Evolutionary conservation across 192 early-diverging fungal genomes (phyloP).

Genomic region (Polychytrium aggregatum): DNA sequence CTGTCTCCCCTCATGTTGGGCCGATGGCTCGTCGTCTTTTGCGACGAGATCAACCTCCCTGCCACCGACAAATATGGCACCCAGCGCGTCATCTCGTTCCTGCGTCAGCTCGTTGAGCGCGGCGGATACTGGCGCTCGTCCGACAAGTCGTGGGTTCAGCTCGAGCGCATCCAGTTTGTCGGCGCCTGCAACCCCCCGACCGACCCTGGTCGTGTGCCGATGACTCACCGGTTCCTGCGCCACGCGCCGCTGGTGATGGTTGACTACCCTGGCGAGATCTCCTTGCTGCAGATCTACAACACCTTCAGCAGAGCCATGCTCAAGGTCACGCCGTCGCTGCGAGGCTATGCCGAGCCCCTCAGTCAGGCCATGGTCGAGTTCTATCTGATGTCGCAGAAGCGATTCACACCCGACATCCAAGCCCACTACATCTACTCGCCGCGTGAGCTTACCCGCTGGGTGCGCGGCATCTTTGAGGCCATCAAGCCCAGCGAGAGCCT

Average conservation of each 20-base stretch:
- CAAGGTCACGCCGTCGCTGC: conserved; percentile 79
- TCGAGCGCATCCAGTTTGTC: conserved; percentile 98
- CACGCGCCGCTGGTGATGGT: conserved; percentile 96
- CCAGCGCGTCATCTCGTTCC: conserved; percentile 92
- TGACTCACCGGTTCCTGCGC: conserved; percentile 92
- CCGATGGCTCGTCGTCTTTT: conserved; percentile 97
- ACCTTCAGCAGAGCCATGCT: conserved; percentile 88
- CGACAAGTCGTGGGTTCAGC: conserved; percentile 85
- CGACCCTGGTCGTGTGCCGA: conserved; percentile 92
- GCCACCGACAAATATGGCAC: conserved; percentile 94
- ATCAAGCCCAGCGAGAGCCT: conserved; percentile 75
- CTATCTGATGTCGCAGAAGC: conserved; percentile 76
- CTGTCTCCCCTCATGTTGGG: conserved; percentile 72
- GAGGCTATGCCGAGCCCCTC: conserved; percentile 82
- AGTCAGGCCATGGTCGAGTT: conserved; percentile 97
- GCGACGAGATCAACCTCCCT: conserved; percentile 99
- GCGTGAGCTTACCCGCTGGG: conserved; percentile 98
- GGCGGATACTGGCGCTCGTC: conserved; percentile 92
- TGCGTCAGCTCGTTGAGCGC: conserved; percentile 89
- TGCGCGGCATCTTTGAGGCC: conserved; percentile 93
- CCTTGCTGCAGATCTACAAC: conserved; percentile 90
- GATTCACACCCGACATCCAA: conserved; percentile 95
- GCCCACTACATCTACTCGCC: conserved; percentile 99
- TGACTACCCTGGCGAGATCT: conserved; percentile 89
- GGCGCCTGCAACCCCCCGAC: conserved; percentile 99